Evolutionary conservation across 306 rosid species (phyloP).

Genomic region (Dalbergia cochinchinensis): DNA sequence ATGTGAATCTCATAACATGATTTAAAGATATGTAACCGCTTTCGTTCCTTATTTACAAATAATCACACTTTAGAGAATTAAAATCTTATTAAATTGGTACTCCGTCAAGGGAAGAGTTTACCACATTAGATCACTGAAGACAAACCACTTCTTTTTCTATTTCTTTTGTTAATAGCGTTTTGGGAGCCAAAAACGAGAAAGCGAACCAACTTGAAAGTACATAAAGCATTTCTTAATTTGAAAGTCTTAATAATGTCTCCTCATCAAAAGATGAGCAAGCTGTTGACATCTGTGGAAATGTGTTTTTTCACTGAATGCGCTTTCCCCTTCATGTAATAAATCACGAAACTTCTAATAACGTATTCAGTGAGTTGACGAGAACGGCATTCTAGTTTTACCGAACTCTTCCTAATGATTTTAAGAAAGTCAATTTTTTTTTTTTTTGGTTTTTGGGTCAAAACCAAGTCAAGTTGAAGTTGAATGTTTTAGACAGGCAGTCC

Average conservation of each 20-base stretch:
- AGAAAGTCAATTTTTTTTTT: neutral
- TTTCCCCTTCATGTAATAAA: conserved; percentile 5
- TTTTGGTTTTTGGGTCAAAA: neutral
- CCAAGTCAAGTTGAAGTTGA: neutral
- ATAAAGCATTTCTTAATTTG: conserved; percentile 63
- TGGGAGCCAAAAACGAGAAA: conserved; percentile 10
- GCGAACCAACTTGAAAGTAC: conserved; percentile 51
- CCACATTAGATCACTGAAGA: neutral
- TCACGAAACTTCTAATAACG: conserved; percentile 35
- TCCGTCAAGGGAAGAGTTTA: neutral
- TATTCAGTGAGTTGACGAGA: conserved; percentile 28
- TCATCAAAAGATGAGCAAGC: conserved; percentile 51
- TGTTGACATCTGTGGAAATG: conserved; percentile 45
- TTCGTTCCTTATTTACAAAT: no score
- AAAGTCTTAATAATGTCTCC: conserved; percentile 59
- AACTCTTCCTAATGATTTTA: neutral
- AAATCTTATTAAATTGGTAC: neutral
- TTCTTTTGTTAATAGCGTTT: conserved; percentile 7
- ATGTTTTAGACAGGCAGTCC: neutral
- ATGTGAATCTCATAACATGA: no score
- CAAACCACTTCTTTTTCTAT: neutral
- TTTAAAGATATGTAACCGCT: no score
- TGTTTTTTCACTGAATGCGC: conserved; percentile 40
- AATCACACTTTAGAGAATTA: no score
- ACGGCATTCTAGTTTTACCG: neutral